phyloP scores from a whole-genome alignment of 345 rosid species.

The Eucalyptus curtisii region DNA sequence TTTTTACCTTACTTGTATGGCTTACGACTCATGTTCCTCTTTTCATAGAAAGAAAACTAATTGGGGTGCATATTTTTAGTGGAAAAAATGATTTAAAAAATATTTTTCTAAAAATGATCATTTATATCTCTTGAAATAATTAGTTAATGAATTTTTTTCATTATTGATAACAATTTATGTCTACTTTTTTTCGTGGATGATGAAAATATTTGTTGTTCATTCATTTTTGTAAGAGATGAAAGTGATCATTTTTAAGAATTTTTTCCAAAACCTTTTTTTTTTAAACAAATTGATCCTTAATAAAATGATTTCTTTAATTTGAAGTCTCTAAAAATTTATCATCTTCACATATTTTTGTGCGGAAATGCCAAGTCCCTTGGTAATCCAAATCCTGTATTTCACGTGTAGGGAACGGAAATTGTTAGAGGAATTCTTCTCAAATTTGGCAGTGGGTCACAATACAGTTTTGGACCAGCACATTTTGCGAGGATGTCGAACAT shows the following conservation, averaged over 20 bases:
- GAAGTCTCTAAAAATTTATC: not conserved
- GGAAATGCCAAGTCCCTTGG: not conserved
- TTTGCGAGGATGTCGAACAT: not conserved
- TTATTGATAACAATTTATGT: not conserved
- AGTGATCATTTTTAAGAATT: not conserved
- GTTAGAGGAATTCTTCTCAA: not conserved
- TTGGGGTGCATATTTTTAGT: fast-evolving
- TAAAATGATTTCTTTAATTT: not conserved
- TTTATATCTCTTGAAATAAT: not conserved
- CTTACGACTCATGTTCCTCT: fast-evolving
- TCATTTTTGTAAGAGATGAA: not conserved
- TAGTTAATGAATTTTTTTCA: not conserved
- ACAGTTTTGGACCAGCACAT: not conserved
- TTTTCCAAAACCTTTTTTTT: not conserved
- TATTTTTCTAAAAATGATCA: not conserved
- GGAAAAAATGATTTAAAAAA: not conserved
- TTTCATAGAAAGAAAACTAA: not conserved
- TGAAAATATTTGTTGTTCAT: not conserved
- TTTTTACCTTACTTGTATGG: not conserved
- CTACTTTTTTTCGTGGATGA: fast-evolving
- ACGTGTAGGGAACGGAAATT: not conserved
- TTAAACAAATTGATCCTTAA: not conserved
- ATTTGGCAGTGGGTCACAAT: not conserved
- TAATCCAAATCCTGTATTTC: not conserved
- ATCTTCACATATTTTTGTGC: not conserved